Conservation (phyloP, 345 rosid genomes). For the Microthlaspi erraticum region DNA sequence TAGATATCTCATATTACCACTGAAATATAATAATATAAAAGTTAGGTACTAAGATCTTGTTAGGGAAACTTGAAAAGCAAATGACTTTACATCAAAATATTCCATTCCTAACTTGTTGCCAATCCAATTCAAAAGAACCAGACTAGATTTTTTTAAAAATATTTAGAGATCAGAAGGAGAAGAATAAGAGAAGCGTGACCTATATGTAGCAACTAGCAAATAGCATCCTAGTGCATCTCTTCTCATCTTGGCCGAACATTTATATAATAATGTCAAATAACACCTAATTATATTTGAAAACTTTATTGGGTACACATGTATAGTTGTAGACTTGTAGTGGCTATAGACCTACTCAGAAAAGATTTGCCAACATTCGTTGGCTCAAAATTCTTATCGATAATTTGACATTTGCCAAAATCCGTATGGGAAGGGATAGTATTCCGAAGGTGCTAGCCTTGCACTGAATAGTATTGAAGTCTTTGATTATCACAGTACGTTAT, state of each 20-base stretch:
- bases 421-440: not conserved
- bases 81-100: slow-evolving; percentile 28
- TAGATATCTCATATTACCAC: not conserved
- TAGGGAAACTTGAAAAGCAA: slow-evolving; percentile 31
- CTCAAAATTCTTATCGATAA: no score
- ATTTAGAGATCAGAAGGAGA: not conserved
- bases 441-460: not conserved
- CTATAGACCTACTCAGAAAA: slow-evolving; percentile 38
- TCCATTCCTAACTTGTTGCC: slow-evolving; percentile 23
- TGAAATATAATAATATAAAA: slow-evolving; percentile 10
- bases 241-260: slow-evolving; percentile 42
- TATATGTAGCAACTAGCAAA: slow-evolving; percentile 17
- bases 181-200: slow-evolving; percentile 33
- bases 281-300: slow-evolving; percentile 35
- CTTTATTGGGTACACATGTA: slow-evolving; percentile 28
- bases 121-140: slow-evolving; percentile 27
- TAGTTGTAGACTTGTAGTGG: slow-evolving; percentile 18
- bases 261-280: slow-evolving; percentile 37
- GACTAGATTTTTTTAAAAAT: not conserved
- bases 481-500: not conserved
- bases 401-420: no score
- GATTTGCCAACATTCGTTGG: no score
- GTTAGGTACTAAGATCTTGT: slow-evolving; percentile 28
- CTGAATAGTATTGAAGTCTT: not conserved
- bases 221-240: slow-evolving; percentile 30